Base-by-base conservation (phyloP, 1,284 basidiomycete genomes). In the Sphaerobolus stellatus region DNA sequence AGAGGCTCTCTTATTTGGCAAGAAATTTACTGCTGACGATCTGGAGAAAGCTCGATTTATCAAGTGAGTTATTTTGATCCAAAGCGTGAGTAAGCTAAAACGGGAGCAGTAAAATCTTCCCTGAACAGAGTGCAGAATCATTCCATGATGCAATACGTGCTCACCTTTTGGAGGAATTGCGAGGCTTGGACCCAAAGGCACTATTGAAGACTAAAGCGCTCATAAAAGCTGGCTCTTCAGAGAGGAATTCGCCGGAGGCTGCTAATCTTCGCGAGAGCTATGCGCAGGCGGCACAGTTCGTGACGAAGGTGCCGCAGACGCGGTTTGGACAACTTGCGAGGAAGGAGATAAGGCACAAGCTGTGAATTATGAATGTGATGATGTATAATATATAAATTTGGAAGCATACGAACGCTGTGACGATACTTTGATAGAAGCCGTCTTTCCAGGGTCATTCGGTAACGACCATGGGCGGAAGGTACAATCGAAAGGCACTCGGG, bases 251-350 rank as follows among this genome's bases (percentile, higher is more conserved):
- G 54, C 79, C 81, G 5, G 82, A 88, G 64, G 80, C 79, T 5
- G 80, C 80, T 11, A 86, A 86, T 61, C 68, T 88, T 18, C 74
- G 86, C 36, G 86, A 88, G 68, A 84, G 82, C 55, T 86, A 85
- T 62, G 82, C 79, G 9, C 84, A 88, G 70, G 83, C 84, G 2
- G 80, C 78, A 54, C 73, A 78, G 52, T 78, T 87, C 61, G 77
- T 76, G n/a, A 82, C 77, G 57, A 84, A 83, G 1, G 66, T 81
- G 36, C 86, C 86, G 5, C 41, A 55, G 1, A 62, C 68, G 59
- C 78, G 79, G 52, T 88, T 88, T 62, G 68, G 60, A n/a, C 77
- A 75, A 63, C 77, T 88, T 52, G 78, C 82, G 16, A 75, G 67
- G 50, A 86, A 81, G 66, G 82, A 87, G 66, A 80, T 86, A 57